These are phyloP conservation scores for Geotrichum siamense DNA, from an alignment of 1,139 yeast species.

Conservation along the genomic window DNA sequence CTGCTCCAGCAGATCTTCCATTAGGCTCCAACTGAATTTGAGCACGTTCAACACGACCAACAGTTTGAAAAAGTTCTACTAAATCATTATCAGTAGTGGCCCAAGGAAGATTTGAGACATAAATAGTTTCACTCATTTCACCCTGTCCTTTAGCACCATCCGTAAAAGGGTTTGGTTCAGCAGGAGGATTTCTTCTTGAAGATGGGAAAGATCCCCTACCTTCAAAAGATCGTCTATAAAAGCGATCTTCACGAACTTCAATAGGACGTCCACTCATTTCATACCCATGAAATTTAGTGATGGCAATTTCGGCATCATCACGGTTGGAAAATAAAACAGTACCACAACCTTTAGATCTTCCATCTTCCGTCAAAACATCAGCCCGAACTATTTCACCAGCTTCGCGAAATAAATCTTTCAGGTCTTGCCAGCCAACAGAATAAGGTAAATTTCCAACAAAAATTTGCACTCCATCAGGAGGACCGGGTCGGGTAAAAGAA, in stretches of 20 bases:
- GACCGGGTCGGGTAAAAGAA: slow-evolving; percentile 16
- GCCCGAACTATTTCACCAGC: slow-evolving; percentile 76
- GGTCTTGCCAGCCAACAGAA: slow-evolving; percentile 72
- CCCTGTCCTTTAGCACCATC: slow-evolving; percentile 62
- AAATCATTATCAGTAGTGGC: slow-evolving; percentile 82
- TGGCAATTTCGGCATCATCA: slow-evolving; percentile 84
- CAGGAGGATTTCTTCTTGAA: slow-evolving; percentile 18
- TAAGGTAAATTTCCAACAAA: slow-evolving; percentile 82
- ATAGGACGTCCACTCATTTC: slow-evolving; percentile 85
- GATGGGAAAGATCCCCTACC: slow-evolving; percentile 18
- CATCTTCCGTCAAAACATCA: slow-evolving; percentile 64
- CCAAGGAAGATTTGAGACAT: slow-evolving; percentile 76
- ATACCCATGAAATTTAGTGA: slow-evolving; percentile 89
- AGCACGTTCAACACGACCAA: slow-evolving; percentile 70
- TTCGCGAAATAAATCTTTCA: slow-evolving; percentile 74
- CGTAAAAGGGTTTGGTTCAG: slow-evolving; percentile 43
- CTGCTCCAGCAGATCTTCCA: slow-evolving; percentile 75
- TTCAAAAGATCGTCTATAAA: slow-evolving; percentile 27
- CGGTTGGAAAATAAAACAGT: slow-evolving; percentile 80
- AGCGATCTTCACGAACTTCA: slow-evolving; percentile 47
- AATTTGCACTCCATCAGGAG: slow-evolving; percentile 45
- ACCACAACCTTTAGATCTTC: slow-evolving; percentile 83
- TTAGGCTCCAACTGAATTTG: slow-evolving; percentile 60
- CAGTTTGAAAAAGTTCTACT: slow-evolving; percentile 76
- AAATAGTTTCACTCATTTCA: slow-evolving; percentile 54